These are phyloP conservation scores for Podila horticola DNA, from an alignment of 192 early-diverging fungal species.

Conservation along the genomic window DNA sequence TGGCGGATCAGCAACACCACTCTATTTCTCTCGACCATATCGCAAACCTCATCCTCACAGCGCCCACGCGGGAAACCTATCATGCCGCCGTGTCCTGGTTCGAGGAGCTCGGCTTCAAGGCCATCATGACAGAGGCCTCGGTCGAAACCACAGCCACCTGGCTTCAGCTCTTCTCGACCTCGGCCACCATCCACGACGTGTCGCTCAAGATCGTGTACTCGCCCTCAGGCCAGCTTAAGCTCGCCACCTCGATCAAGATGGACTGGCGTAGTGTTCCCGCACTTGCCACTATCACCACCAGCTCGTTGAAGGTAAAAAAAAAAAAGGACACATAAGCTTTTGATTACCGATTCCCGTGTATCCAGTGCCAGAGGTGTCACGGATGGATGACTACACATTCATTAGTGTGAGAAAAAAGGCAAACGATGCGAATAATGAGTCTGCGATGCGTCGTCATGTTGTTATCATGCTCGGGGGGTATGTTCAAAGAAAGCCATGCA, in stretches of 20 bases:
- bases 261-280: constrained; percentile 49
- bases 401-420: no score
- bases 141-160: constrained; percentile 38
- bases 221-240: constrained; percentile 30
- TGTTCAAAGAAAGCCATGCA: no score
- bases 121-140: constrained; percentile 50
- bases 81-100: constrained; percentile 41
- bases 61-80: constrained; percentile 32
- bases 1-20: constrained; percentile 10
- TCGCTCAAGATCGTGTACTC: constrained; percentile 40
- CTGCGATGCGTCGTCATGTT: no score
- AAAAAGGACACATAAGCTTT: no score
- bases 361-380: no score
- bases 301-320: constrained; percentile 43
- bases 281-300: constrained; percentile 39
- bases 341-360: no score
- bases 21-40: constrained; percentile 40
- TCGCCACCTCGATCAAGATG: constrained; percentile 36
- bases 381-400: no score
- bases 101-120: constrained; percentile 41
- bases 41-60: constrained; percentile 36
- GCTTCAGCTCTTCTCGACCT: constrained; percentile 38
- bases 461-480: no score
- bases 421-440: no score
- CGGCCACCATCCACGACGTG: constrained; percentile 9